Evolutionary conservation across 2,329 filamentous ascomycete species (phyloP).

Genomic region (Ophiostoma sp.): DNA sequence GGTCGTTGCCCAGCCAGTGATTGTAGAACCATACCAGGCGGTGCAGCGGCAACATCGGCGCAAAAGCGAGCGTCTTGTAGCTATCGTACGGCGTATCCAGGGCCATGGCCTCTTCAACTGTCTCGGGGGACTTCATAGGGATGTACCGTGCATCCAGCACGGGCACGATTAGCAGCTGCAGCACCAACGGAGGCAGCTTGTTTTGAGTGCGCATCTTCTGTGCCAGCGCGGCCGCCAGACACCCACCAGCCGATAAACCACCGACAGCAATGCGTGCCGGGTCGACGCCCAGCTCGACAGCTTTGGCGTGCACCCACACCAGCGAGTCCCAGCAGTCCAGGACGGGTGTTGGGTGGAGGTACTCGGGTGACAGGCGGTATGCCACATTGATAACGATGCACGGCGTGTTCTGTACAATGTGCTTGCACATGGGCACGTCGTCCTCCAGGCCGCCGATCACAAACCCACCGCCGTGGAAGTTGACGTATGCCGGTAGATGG

Average conservation of each 20-base stretch:
- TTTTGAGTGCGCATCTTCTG: slow-evolving; percentile 39
- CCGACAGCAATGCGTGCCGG: slow-evolving; percentile 29
- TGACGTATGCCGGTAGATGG: slow-evolving; percentile 21
- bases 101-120: not conserved
- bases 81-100: slow-evolving; percentile 20
- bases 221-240: slow-evolving; percentile 31
- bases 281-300: slow-evolving; percentile 29
- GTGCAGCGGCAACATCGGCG: slow-evolving; percentile 24
- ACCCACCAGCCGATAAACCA: slow-evolving; percentile 33
- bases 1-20: slow-evolving; percentile 22
- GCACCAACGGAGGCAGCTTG: slow-evolving; percentile 30
- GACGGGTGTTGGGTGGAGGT: slow-evolving; percentile 42
- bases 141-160: slow-evolving; percentile 36
- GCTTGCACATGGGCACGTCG: slow-evolving; percentile 21
- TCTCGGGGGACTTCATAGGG: slow-evolving; percentile 3
- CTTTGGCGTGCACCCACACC: slow-evolving; percentile 35
- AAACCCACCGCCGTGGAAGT: slow-evolving; percentile 26
- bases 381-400: slow-evolving; percentile 34
- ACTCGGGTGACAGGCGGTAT: slow-evolving; percentile 48
- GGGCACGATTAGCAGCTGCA: slow-evolving; percentile 36
- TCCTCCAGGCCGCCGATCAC: slow-evolving; percentile 22
- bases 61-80: slow-evolving; percentile 21
- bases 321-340: slow-evolving; percentile 37
- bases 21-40: slow-evolving; percentile 25
- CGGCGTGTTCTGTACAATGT: not conserved